Evolutionary conservation across 768 basidiomycete species (phyloP).

Genomic region (Lactifluus subvellereus): DNA sequence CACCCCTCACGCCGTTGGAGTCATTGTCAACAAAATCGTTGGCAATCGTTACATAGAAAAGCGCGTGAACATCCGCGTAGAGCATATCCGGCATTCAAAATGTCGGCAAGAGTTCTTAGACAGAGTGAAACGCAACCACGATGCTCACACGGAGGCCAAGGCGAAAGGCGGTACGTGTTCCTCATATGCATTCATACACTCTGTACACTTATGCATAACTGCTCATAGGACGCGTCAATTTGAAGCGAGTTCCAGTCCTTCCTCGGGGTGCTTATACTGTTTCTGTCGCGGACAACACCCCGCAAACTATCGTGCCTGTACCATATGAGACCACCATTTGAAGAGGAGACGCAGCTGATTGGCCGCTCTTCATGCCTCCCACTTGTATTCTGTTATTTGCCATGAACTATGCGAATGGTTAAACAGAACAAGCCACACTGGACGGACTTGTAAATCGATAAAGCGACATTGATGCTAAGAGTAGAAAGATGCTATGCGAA

Average conservation of each 20-base stretch:
- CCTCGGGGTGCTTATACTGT: conserved; percentile 80
- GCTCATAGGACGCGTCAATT: conserved; percentile 60
- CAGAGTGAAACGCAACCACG: conserved; percentile 89
- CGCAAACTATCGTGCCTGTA: conserved; percentile 90
- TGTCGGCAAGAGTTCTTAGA: conserved; percentile 97
- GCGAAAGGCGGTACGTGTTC: conserved; percentile 74
- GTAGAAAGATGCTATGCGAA: background rate
- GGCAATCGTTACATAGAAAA: conserved; percentile 99
- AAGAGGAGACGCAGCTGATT: conserved; percentile 24
- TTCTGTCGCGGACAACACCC: conserved; percentile 64
- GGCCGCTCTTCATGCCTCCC: background rate
- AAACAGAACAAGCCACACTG: background rate
- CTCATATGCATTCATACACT: background rate
- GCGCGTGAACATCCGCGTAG: conserved; percentile 96
- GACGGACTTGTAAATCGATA: background rate
- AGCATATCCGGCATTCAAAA: conserved; percentile 95
- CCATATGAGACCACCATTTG: conserved; percentile 97
- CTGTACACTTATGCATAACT: background rate
- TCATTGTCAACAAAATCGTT: conserved; percentile 97
- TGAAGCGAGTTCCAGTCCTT: conserved; percentile 80
- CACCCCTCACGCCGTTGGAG: conserved; percentile 88
- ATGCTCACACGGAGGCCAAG: conserved; percentile 78
- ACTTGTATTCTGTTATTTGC: conserved; percentile 10
- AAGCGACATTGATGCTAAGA: background rate
- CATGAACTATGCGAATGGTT: conserved; percentile 8